Percentiles rank a stretch among this genome's conserved stretches.
Evolutionary conservation across 2,329 filamentous ascomycete genomes (phyloP).

Genomic region (Xylaria sp.): DNA sequence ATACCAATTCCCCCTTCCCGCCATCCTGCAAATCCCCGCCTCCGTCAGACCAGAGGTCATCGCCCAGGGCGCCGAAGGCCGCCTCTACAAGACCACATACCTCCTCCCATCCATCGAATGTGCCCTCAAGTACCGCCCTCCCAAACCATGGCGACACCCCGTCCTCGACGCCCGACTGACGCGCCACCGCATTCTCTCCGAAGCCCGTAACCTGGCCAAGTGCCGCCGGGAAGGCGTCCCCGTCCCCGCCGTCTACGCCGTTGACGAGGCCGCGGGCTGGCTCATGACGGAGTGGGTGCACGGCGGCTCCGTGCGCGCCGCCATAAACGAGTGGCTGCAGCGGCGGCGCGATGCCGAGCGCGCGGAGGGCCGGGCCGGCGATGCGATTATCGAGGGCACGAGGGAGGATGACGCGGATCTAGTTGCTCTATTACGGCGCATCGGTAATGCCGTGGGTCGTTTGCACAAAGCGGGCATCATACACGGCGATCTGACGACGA

Average conservation of each 20-base stretch:
- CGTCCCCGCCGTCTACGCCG: constrained; percentile 75
- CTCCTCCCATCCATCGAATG: constrained; percentile 62
- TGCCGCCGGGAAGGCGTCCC: constrained; percentile 71
- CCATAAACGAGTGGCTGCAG: constrained; percentile 64
- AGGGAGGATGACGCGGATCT: constrained; percentile 47
- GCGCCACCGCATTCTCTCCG: constrained; percentile 77
- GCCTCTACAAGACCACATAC: constrained; percentile 83
- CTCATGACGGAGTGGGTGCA: constrained; percentile 81
- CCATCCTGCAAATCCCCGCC: constrained; percentile 58
- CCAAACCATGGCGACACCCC: constrained; percentile 88
- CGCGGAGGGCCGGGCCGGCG: constrained; percentile 24
- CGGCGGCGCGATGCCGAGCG: constrained; percentile 37
- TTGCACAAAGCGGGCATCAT: constrained; percentile 83
- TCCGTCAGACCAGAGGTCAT: constrained; percentile 62
- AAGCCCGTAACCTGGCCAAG: constrained; percentile 78
- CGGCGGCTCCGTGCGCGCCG: constrained; percentile 63
- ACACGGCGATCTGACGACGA: constrained; percentile 94
- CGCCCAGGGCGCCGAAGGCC: constrained; percentile 91
- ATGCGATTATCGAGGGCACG: constrained; percentile 27
- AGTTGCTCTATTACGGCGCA: constrained; percentile 58
- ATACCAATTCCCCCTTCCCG: constrained; percentile 49
- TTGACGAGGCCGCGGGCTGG: constrained; percentile 62
- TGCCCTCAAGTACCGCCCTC: constrained; percentile 85
- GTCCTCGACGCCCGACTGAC: constrained; percentile 83
- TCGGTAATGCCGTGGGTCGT: constrained; percentile 65